These are phyloP conservation scores for Cenococcum geophilum DNA, from an alignment of 495 filamentous ascomycete species.

Conservation along the genomic window DNA sequence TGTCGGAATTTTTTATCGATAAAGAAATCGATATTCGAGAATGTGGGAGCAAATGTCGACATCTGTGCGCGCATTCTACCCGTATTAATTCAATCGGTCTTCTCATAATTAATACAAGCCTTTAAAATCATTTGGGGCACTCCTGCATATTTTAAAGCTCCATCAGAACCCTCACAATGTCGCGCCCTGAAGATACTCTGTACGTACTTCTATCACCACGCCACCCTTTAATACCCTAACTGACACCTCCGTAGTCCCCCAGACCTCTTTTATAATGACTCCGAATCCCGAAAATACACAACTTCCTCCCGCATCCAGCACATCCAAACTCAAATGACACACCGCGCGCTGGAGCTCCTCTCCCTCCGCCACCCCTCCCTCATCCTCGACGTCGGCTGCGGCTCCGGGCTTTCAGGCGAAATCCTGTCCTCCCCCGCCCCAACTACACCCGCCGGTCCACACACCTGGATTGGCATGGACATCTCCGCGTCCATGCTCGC, in stretches of 20 bases:
- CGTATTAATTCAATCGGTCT: not conserved
- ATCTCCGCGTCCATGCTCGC: constrained; percentile 90
- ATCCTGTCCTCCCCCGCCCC: constrained; percentile 65
- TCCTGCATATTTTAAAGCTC: too few relatives aligned
- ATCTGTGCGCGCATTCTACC: not conserved
- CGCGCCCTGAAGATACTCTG: constrained; percentile 91
- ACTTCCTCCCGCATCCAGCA: constrained; percentile 90
- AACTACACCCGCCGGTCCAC: constrained; percentile 66
- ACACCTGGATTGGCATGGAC: constrained; percentile 94
- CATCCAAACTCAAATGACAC: constrained; percentile 90
- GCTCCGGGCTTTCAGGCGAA: constrained; percentile 88
- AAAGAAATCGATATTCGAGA: not conserved
- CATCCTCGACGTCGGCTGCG: constrained; percentile 92
- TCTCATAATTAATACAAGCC: not conserved
- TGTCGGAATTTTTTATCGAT: not conserved
- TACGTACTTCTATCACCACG: constrained; percentile 39
- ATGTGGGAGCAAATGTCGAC: not conserved
- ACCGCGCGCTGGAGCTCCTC: constrained; percentile 85
- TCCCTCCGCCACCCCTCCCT: constrained; percentile 71
- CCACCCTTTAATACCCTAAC: constrained; percentile 10
- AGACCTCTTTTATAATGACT: constrained; percentile 94
- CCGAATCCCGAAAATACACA: constrained; percentile 94
- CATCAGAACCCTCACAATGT: constrained; percentile 51
- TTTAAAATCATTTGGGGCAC: too few relatives aligned
- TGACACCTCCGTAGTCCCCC: constrained; percentile 56